A percentile compares a stretch with the other conserved stretches of the same genome.
Evolutionary conservation across 495 filamentous ascomycete species (phyloP).

Genomic region (Glonium stellatum): DNA sequence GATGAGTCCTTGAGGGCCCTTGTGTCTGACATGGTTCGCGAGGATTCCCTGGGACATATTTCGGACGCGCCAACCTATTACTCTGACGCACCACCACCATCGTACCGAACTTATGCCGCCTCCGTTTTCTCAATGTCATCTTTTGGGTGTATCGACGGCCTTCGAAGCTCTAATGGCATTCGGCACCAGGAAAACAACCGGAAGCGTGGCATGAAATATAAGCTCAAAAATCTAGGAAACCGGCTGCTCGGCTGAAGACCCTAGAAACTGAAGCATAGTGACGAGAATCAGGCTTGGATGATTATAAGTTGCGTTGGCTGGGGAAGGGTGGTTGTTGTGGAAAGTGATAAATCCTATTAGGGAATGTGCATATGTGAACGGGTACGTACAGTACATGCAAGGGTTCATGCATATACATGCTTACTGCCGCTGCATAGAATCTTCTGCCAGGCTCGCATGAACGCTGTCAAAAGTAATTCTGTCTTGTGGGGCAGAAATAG

Average conservation of each 20-base stretch:
- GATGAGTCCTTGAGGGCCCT: background rate
- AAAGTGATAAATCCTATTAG: no score
- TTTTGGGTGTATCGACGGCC: constrained; percentile 22
- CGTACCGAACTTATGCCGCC: constrained; percentile 20
- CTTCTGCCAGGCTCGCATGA: no score
- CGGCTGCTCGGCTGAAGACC: background rate
- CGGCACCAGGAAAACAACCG: background rate
- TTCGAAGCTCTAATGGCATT: background rate
- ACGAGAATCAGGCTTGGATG: background rate
- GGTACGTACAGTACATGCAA: no score
- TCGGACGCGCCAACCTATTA: constrained; percentile 22
- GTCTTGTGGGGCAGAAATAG: no score
- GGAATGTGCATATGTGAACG: no score
- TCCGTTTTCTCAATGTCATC: constrained; percentile 22
- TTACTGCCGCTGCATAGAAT: no score
- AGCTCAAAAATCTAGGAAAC: background rate
- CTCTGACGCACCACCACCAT: constrained; percentile 14
- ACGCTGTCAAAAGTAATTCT: no score
- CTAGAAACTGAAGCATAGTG: background rate
- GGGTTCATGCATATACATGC: no score
- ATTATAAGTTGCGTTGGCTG: background rate
- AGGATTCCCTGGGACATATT: constrained; percentile 23
- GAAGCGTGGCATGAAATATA: background rate
- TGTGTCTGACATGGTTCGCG: background rate
- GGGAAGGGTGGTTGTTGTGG: no score